Base-by-base conservation (phyloP, 192 early-diverging fungal genomes). In the Funneliformis mosseae region DNA sequence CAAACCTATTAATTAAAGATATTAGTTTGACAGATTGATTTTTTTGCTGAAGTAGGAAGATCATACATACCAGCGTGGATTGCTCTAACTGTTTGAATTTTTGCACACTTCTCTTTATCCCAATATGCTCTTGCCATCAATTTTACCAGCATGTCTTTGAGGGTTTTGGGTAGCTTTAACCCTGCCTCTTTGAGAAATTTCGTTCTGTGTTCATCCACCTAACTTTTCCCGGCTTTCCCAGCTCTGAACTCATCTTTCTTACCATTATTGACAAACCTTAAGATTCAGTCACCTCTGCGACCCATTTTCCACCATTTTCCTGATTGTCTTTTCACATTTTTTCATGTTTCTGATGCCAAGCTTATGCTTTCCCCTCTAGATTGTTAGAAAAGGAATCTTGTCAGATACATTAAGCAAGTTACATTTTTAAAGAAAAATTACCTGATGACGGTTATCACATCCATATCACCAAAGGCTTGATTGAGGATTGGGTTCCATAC, bases 221-320 rank as follows among this genome's bases (percentile, higher is more conserved):
- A 67, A 38, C 5, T 14, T 28, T 28, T 67, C n/a, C 68, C 68
- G 5, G 68, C 68, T 70, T 70, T 42, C 3, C 42, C 68, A 5
- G 21, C 8, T 8, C 68, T 41, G 42, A 43, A 70, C 8, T 70
- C 68, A 70, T 70, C 18, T 43, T 23, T 41, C 14, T 70, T 5
- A 70, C 68, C 16, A 73, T 73, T 80, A 42, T 48, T 63, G n/a
- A 70, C 21, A 8, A 25, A 28, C n/a, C 79, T 80, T 18, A 80
- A 16, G 43, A 45, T 45, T 10, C 43, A 45, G 43, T 45, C 43
- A 10, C 43, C 43, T 45, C 43, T 45, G 43, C 43, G 43, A 9
- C 43, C 43, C 5, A 45, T 45, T 45, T 45, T 45, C 43, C 46
- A 5, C 43, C 5, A 45, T 45, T 45, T 45, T 45, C 43, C 43